These are phyloP conservation scores for Citrus cavaleriei DNA, from an alignment of 345 rosid species.

Conservation along the genomic window DNA sequence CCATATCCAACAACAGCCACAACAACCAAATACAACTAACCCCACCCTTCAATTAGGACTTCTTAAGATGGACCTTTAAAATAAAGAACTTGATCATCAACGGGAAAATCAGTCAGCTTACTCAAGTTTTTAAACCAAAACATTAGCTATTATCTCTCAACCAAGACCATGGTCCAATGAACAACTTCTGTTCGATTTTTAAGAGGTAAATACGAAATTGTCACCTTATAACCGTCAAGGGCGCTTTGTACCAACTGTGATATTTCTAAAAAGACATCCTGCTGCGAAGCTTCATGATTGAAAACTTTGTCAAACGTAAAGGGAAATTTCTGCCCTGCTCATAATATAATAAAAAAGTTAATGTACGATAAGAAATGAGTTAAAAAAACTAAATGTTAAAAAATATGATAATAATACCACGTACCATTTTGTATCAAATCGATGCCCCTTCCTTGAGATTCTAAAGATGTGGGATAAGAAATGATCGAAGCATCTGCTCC, in stretches of 20 bases:
- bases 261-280: slow-evolving; percentile 84
- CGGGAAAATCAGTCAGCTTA: not conserved
- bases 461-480: slow-evolving; percentile 66
- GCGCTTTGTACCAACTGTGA: slow-evolving; percentile 96
- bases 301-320: slow-evolving; percentile 96
- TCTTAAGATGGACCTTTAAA: not conserved
- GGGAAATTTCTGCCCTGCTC: slow-evolving; percentile 72
- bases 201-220: not conserved
- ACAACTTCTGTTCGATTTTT: not conserved
- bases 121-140: not conserved
- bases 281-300: slow-evolving; percentile 75
- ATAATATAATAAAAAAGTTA: not conserved
- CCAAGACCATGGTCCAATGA: not conserved
- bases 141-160: not conserved
- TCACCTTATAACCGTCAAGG: slow-evolving; percentile 94
- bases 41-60: not conserved
- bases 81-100: not conserved
- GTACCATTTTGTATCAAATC: slow-evolving; percentile 81
- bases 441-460: slow-evolving; percentile 74
- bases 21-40: not conserved
- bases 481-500: slow-evolving; percentile 50
- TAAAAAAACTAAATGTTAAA: not conserved
- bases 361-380: not conserved
- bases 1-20: not conserved
- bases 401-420: not conserved